Conservation (phyloP, 169 alveolate species). For the Babesia sp. region DNA sequence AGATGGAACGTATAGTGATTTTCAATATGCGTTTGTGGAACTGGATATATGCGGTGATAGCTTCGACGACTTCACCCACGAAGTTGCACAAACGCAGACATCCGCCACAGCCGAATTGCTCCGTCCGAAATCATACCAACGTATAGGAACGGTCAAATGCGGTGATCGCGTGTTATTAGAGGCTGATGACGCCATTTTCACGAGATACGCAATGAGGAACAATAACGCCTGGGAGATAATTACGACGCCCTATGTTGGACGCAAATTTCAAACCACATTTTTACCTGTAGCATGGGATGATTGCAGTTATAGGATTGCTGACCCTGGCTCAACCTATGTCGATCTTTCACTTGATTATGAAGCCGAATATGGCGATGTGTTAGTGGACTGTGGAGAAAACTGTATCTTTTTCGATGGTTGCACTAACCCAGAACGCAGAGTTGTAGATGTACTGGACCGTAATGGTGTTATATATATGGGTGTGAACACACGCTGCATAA, state of each 20-base stretch:
- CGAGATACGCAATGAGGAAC: conserved; percentile 1
- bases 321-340: conserved; percentile 4
- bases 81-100: too few relatives aligned
- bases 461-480: conserved; percentile 25
- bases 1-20: not conserved
- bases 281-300: conserved; percentile 30
- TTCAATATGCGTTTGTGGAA: conserved; percentile 9
- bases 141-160: conserved; percentile 47
- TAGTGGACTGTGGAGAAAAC: conserved; percentile 37
- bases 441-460: conserved; percentile 25
- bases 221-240: conserved; percentile 4
- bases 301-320: conserved; percentile 1
- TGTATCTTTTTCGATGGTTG: conserved; percentile 64
- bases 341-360: conserved; percentile 5
- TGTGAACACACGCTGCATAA: conserved; percentile 9
- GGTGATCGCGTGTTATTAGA: conserved; percentile 25
- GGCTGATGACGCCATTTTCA: conserved; percentile 25
- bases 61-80: conserved; percentile 3
- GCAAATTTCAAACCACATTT: conserved; percentile 2
- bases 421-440: conserved; percentile 20
- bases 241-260: conserved; percentile 19
- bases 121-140: not conserved
- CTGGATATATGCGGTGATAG: conserved; percentile 32
- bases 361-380: not conserved
- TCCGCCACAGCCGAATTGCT: not conserved